Percentiles rank a stretch among this genome's conserved stretches.
These are phyloP conservation scores for Zalerion maritima DNA, from an alignment of 495 filamentous ascomycete genomes.

Conservation along the genomic window DNA sequence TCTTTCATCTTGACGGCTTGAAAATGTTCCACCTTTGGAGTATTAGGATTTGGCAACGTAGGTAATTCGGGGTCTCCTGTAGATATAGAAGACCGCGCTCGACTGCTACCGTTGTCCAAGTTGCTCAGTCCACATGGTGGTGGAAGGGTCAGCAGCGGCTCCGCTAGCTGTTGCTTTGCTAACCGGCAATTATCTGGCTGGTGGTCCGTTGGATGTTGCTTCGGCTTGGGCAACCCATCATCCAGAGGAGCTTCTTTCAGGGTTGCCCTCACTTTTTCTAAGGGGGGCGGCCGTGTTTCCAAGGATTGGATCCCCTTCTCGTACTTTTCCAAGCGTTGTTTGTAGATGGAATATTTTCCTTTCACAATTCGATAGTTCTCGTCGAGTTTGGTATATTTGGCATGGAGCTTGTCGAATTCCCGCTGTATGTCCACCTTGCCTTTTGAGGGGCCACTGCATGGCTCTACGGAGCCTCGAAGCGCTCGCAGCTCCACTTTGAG, in stretches of 20 bases:
- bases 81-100: no score
- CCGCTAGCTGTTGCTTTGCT: not conserved
- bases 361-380: constrained; percentile 15
- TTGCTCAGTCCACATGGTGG: no score
- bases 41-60: no score
- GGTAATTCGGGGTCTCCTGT: no score
- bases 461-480: not conserved
- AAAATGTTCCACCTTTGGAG: no score
- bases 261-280: no score
- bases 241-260: constrained; percentile 3
- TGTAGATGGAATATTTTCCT: constrained; percentile 19
- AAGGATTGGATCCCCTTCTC: not conserved
- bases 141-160: constrained; percentile 5
- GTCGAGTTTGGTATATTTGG: constrained; percentile 12
- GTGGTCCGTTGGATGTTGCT: constrained; percentile 17
- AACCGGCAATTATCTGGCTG: not conserved
- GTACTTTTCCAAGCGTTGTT: constrained; percentile 3
- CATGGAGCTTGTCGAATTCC: constrained; percentile 9
- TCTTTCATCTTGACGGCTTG: constrained; percentile 19
- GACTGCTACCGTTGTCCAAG: no score
- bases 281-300: not conserved
- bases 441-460: constrained; percentile 10
- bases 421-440: constrained; percentile 1
- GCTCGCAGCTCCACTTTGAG: constrained; percentile 11
- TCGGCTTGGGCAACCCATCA: constrained; percentile 1